Percentiles rank a stretch among this genome's conserved stretches.
Conservation (phyloP, 2,329 filamentous ascomycete genomes). For the Talaromyces sp. region DNA sequence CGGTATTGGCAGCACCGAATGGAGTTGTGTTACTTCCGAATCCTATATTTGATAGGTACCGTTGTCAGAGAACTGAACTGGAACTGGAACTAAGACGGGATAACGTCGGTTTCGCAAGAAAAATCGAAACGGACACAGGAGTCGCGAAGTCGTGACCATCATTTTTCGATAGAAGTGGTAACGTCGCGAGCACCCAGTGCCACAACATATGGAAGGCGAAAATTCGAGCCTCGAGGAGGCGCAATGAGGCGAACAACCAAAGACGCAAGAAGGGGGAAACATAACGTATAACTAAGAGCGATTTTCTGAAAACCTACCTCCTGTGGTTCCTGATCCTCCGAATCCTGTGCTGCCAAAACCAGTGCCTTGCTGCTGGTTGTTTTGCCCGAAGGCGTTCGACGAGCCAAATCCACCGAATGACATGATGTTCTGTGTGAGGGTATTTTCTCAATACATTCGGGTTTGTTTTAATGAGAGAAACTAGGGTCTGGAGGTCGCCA, state of each 20-base stretch:
- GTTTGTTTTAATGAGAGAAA: neutral
- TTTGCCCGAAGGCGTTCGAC: constrained; percentile 59
- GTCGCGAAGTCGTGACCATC: constrained; percentile 13
- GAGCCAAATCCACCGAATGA: constrained; percentile 45
- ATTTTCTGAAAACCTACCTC: constrained; percentile 35
- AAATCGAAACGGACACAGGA: constrained; percentile 31
- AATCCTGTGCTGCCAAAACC: constrained; percentile 41
- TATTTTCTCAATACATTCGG: constrained; percentile 33
- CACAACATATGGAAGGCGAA: constrained; percentile 20
- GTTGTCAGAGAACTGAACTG: constrained; percentile 40
- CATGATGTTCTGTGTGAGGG: constrained; percentile 34
- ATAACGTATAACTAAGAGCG: neutral
- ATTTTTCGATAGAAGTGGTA: constrained; percentile 3
- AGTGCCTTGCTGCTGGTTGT: constrained; percentile 49
- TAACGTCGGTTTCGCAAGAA: constrained; percentile 32
- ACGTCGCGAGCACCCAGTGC: constrained; percentile 31
- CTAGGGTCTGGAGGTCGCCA: neutral
- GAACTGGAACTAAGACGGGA: constrained; percentile 24
- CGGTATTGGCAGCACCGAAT: constrained; percentile 37
- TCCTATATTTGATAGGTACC: constrained; percentile 39
- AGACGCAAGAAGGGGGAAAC: neutral
- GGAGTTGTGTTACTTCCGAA: constrained; percentile 41
- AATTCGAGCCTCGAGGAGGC: constrained; percentile 1
- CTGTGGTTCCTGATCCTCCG: constrained; percentile 32
- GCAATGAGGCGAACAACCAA: constrained; percentile 1